Evolutionary conservation across 2,329 filamentous ascomycete genomes (phyloP).

Genomic region (Acrocalymma vagum): DNA sequence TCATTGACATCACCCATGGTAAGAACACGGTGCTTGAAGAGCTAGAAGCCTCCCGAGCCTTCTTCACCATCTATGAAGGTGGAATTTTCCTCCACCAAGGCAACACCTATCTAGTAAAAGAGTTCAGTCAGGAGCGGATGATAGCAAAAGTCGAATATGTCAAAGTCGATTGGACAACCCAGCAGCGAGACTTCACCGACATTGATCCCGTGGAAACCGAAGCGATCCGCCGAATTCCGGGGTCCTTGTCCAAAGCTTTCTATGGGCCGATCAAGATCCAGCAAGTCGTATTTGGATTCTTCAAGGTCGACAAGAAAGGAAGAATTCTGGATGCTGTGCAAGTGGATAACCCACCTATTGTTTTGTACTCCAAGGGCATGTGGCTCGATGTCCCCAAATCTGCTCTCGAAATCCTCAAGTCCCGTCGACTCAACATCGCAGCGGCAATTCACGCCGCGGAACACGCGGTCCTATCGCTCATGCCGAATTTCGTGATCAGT

Average conservation of each 20-base stretch:
- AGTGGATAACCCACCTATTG: constrained; percentile 91
- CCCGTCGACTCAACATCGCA: constrained; percentile 78
- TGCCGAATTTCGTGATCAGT: constrained; percentile 90
- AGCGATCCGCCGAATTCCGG: constrained; percentile 76
- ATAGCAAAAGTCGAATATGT: constrained; percentile 90
- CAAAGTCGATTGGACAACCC: constrained; percentile 93
- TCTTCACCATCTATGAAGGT: constrained; percentile 95
- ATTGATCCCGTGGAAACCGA: constrained; percentile 94
- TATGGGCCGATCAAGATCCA: constrained; percentile 87
- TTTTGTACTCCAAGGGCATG: constrained; percentile 86
- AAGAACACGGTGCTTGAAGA: constrained; percentile 90
- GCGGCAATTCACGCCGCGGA: constrained; percentile 95
- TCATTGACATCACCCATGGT: constrained; percentile 85
- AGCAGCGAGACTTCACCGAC: constrained; percentile 92
- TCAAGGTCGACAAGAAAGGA: constrained; percentile 89
- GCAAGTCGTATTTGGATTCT: constrained; percentile 93
- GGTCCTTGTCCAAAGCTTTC: constrained; percentile 75
- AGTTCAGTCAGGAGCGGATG: constrained; percentile 81
- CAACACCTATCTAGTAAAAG: constrained; percentile 88
- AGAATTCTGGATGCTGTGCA: constrained; percentile 90
- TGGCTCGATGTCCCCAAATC: constrained; percentile 90
- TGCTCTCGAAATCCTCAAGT: constrained; percentile 81
- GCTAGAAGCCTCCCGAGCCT: constrained; percentile 93
- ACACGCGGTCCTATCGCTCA: constrained; percentile 84
- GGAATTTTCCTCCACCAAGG: constrained; percentile 98